phyloP scores from a whole-genome alignment of 2,329 filamentous ascomycete species.

The Cordyceps farinosa region DNA sequence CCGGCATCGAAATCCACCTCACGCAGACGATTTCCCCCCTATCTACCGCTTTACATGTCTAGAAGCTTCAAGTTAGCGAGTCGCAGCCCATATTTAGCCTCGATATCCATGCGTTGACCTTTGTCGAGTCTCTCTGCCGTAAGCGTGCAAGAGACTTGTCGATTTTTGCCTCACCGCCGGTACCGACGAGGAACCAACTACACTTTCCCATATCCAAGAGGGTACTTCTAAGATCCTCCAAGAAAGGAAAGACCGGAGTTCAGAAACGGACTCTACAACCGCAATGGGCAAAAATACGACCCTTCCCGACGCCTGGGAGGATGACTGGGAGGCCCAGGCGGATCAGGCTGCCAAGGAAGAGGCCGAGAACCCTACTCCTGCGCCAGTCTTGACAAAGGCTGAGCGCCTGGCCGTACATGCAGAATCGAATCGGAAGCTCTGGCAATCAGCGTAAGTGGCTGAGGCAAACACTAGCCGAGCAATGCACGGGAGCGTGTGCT shows the following conservation, averaged over 20 bases:
- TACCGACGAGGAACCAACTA: not conserved
- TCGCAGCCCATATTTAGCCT: not conserved
- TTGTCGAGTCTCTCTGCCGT: slow-evolving; percentile 15
- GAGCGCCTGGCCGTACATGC: slow-evolving; percentile 76
- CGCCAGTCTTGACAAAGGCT: slow-evolving; percentile 59
- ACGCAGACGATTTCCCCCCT: not conserved
- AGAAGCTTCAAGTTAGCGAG: not conserved
- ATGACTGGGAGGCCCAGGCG: slow-evolving; percentile 81
- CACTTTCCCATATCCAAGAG: not conserved
- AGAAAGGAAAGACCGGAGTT: not conserved
- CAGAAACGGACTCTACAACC: not conserved
- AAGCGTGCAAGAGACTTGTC: slow-evolving; percentile 13
- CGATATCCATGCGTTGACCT: slow-evolving; percentile 15
- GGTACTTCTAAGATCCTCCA: not conserved
- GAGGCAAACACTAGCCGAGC: not conserved
- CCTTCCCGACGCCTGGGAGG: slow-evolving; percentile 80
- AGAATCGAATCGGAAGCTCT: slow-evolving; percentile 79
- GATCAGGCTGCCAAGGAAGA: slow-evolving; percentile 50
- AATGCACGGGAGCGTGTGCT: not conserved
- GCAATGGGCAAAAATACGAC: slow-evolving; percentile 29
- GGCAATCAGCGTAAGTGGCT: slow-evolving; percentile 75
- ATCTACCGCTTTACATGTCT: not conserved
- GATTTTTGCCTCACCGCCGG: not conserved
- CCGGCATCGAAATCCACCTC: not conserved
- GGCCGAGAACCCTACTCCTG: slow-evolving; percentile 32